Conservation (phyloP, 2,329 filamentous ascomycete species). For the Trichoderma pleuroti region DNA sequence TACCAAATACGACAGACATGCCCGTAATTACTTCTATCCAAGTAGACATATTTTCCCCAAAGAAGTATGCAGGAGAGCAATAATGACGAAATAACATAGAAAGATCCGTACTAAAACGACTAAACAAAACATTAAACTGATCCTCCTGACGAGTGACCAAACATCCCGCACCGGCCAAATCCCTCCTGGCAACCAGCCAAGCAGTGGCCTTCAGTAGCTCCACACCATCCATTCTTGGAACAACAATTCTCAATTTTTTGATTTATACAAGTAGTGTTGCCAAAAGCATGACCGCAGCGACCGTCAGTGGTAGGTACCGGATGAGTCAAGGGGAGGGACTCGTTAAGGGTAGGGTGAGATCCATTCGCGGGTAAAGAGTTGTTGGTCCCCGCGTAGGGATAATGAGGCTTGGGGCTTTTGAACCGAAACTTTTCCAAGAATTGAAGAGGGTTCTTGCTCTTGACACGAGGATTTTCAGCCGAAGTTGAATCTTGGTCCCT, state of each 20-base stretch:
- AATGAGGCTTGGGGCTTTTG: background rate
- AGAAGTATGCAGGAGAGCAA: background rate
- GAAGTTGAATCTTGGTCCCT: background rate
- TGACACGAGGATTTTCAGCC: background rate
- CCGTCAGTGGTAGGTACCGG: constrained; percentile 22
- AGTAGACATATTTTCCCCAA: background rate
- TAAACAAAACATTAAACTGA: background rate
- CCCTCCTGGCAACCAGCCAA: constrained; percentile 36
- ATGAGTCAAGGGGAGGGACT: background rate
- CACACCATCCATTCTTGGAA: constrained; percentile 35
- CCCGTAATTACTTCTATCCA: background rate
- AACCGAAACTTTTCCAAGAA: background rate
- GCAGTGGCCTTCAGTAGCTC: constrained; percentile 39
- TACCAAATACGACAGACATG: too few species aligned
- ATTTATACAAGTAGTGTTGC: constrained; percentile 25
- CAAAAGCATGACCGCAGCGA: constrained; percentile 28
- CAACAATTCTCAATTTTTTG: constrained; percentile 30
- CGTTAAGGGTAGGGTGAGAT: background rate
- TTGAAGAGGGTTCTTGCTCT: background rate
- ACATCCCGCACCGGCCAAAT: constrained; percentile 28
- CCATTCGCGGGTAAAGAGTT: background rate
- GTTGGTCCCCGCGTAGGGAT: background rate
- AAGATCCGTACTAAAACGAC: background rate
- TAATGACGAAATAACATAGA: background rate
- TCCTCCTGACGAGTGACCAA: background rate